These are phyloP conservation scores for Salix exigua DNA, from an alignment of 345 rosid species.

Conservation along the genomic window DNA sequence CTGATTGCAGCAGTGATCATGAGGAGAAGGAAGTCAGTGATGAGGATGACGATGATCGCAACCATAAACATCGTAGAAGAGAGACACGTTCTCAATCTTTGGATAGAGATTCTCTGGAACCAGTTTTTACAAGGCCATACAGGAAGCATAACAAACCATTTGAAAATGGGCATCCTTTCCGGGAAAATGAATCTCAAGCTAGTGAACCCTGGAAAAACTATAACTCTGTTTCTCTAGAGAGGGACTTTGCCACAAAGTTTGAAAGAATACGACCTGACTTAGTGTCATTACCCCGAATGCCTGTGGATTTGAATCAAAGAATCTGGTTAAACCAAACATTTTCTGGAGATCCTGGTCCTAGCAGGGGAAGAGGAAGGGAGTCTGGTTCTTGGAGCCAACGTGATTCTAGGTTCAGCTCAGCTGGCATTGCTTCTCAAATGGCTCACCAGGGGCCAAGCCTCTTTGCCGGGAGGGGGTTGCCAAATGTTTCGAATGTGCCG, in stretches of 20 bases:
- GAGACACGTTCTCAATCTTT: conserved; percentile 65
- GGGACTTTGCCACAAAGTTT: conserved; percentile 42
- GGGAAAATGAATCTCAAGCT: conserved; percentile 56
- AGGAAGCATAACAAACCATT: conserved; percentile 59
- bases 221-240: conserved; percentile 38
- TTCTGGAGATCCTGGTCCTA: conserved; percentile 58
- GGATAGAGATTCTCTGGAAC: conserved; percentile 64
- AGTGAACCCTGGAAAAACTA: conserved; percentile 42
- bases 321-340: conserved; percentile 51
- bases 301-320: conserved; percentile 59
- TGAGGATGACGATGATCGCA: conserved; percentile 96
- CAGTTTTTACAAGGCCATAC: conserved; percentile 51
- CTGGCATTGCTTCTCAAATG: conserved; percentile 71
- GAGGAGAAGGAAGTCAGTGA: conserved; percentile 95
- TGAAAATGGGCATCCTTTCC: conserved; percentile 57
- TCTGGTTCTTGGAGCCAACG: conserved; percentile 66
- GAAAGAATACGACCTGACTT: conserved; percentile 59
- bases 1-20: conserved; percentile 67
- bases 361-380: conserved; percentile 89
- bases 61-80: conserved; percentile 86
- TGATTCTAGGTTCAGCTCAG: conserved; percentile 59
- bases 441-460: conserved; percentile 49
- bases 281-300: conserved; percentile 41
- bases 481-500: conserved; percentile 59
- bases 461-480: conserved; percentile 73